Evolutionary conservation across 257 asterid species (phyloP).

Genomic region (Pogostemon cablin): DNA sequence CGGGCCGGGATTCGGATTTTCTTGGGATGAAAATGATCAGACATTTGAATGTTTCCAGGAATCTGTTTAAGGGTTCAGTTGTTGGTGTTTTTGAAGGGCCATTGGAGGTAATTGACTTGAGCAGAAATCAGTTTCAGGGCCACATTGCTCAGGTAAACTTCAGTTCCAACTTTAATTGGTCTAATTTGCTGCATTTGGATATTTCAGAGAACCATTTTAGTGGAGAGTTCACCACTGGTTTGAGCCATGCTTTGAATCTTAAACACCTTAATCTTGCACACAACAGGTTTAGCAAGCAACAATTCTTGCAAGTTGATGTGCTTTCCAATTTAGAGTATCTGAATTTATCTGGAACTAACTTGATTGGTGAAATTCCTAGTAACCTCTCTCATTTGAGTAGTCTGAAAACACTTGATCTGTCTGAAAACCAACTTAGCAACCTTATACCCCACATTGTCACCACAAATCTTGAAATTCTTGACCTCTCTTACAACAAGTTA

Average conservation of each 20-base stretch:
- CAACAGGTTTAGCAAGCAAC: conserved; percentile 66
- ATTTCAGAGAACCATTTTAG: conserved; percentile 76
- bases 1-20: conserved; percentile 65
- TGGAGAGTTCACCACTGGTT: conserved; percentile 59
- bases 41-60: conserved; percentile 70
- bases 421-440: conserved; percentile 56
- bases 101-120: conserved; percentile 80
- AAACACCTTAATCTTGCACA: conserved; percentile 77
- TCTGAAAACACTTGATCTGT: conserved; percentile 69
- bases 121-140: conserved; percentile 87
- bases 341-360: conserved; percentile 69
- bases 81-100: conserved; percentile 61
- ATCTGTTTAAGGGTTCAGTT: conserved; percentile 73
- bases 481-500: conserved; percentile 76
- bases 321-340: conserved; percentile 66
- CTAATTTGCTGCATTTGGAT: conserved; percentile 70
- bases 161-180: conserved; percentile 60
- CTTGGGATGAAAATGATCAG: conserved; percentile 50
- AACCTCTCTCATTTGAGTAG: conserved; percentile 59
- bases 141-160: conserved; percentile 74
- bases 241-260: conserved; percentile 59
- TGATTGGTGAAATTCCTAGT: conserved; percentile 66
- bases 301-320: conserved; percentile 49
- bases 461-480: conserved; percentile 57
- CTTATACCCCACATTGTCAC: conserved; percentile 52